Evolutionary conservation across 345 rosid species (phyloP), one percentile per base, ranked within the genome.

Genomic region (Durio zibethinus): DNA sequence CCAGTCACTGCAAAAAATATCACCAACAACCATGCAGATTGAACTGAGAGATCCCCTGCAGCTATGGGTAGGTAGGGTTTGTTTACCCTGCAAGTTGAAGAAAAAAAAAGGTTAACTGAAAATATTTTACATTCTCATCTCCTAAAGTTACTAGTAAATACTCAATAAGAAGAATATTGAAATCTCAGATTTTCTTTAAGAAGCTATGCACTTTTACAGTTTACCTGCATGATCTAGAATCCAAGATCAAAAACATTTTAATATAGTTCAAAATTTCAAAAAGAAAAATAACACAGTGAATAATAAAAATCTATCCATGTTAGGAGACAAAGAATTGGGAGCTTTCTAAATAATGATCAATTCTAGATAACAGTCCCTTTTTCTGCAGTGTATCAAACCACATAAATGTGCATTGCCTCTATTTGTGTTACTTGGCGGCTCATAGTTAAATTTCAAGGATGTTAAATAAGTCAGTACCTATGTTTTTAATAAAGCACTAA

Each of bases 11-110:
- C 94, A 83, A 95, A 93, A 84, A 84, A 83, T 78, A 88, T 78
- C 82, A 95, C 99, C 91, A 95, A 75, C 62, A 87, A 72, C 99
- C 99, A 95, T 25, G 99, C 99, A 73, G 90, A 85, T 80, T 89
- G 90, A 77, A 91, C 91, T 35, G 98, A 93, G 52, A 95, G 98
- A 85, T 95, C 99, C 79, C 99, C 99, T 25, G 99, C 98, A 83
- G 97, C 99, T 81, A 95, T 91, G 70, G 98, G 99, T 81, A 95
- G 87, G 84, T 95, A 93, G 25, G 99, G 99, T 82, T 95, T 95
- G 86, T 95, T 95, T 85, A 95, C 99, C 89, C 98, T 95, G 89
- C 87, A 89, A 76, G 83, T 68, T 72, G 47, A 36, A 76, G 29
- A 25, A 18, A 77, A 25, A 18, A 77, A 52, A 71, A 78, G 47